Base-by-base conservation (phyloP, 2,329 filamentous ascomycete species). In the Canariomyces notabilis region DNA sequence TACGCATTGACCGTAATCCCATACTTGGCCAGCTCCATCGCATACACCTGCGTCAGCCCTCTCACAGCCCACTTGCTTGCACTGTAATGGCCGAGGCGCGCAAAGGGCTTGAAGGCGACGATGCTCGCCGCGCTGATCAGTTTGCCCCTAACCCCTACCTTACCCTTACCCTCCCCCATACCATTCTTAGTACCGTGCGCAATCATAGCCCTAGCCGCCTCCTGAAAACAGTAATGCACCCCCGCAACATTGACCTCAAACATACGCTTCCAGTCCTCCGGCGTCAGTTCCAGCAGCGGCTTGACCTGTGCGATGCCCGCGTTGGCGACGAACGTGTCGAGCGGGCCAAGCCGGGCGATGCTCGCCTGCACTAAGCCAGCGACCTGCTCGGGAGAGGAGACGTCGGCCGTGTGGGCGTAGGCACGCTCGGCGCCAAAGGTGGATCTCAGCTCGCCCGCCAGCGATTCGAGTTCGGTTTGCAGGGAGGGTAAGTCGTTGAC, bases 1-100 rank as follows among this genome's bases (percentile, higher is more conserved):
- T 85, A 85, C 0, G 76, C 74, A 54, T 86, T 86, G 16, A 76
- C 80, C 0, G 78, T 84, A 59, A 87, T 85, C 48, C 77, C 70
- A 58, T 85, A 74, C 37, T 66, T 62, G 0, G 81, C 82, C 63
- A 85, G 70, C 51, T 83, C 81, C 72, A 83, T 79, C 1, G 82
- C 82, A 52, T 82, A 83, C 0, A 74, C 77, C 60, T 85, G 80
- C 1, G 77, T 82, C 41, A 87, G 65, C 0, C 82, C 82, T 4
- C 82, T 70, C 1, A 87, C 80, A 0, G 83, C 83, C 67, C 74
- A 85, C 58, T 87, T 87, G 14, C 73, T 73, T 3, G 80, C 76
- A 16, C 71, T 76, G 66, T 87, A 87, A 59, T 83, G 77, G 0
- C 76, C 73, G 7, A 85, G 66, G 37, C 81, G 59, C 0, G 73